Conservation (phyloP, 2,329 filamentous ascomycete genomes). For the Magnaporthiopsis rhizophila region DNA sequence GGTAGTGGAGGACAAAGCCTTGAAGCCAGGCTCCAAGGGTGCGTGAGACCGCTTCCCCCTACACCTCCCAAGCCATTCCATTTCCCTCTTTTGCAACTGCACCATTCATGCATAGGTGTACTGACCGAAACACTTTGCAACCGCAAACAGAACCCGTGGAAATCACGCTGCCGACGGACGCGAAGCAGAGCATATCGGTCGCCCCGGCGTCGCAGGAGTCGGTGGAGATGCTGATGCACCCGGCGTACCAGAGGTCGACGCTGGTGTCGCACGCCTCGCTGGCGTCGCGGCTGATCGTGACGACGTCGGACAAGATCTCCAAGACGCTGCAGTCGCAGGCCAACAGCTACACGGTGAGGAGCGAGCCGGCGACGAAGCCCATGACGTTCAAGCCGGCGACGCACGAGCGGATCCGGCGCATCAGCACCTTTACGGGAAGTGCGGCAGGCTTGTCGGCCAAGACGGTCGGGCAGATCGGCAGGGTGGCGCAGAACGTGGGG, state of each 20-base stretch:
- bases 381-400: slow-evolving; percentile 83
- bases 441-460: slow-evolving; percentile 76
- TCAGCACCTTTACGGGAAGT: slow-evolving; percentile 75
- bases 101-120: neutral
- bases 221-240: slow-evolving; percentile 70
- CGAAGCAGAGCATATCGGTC: slow-evolving; percentile 56
- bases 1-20: slow-evolving; percentile 58
- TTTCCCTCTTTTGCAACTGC: neutral
- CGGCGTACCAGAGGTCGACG: slow-evolving; percentile 81
- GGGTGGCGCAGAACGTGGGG: slow-evolving; percentile 83
- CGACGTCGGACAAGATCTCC: slow-evolving; percentile 70
- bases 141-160: slow-evolving; percentile 61
- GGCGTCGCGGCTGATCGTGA: slow-evolving; percentile 87
- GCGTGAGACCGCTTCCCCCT: slow-evolving; percentile 19
- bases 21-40: slow-evolving; percentile 91
- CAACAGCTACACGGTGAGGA: slow-evolving; percentile 71
- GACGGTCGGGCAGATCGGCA: slow-evolving; percentile 76
- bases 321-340: slow-evolving; percentile 72
- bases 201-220: slow-evolving; percentile 62
- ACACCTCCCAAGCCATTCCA: too few relatives aligned
- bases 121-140: neutral
- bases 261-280: slow-evolving; percentile 81
- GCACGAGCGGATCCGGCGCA: slow-evolving; percentile 76
- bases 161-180: slow-evolving; percentile 63
- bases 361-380: slow-evolving; percentile 69